Percentiles rank a stretch among this genome's conserved stretches.
Evolutionary conservation across 768 basidiomycete species (phyloP).

Genomic region (Trametes gibbosa): DNA sequence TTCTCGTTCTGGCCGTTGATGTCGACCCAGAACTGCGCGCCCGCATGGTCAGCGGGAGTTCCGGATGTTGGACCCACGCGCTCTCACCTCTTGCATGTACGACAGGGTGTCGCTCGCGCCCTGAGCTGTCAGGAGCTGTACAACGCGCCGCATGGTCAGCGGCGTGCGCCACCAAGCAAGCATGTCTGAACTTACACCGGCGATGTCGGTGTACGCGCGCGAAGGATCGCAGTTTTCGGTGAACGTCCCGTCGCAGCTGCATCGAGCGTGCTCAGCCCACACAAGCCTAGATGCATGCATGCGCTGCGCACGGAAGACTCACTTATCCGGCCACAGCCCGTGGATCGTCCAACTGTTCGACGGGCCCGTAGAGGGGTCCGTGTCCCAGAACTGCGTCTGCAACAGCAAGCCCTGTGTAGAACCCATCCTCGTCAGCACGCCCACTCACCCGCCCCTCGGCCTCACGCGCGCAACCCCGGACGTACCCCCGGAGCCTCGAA

Average conservation of each 20-base stretch:
- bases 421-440: neutral
- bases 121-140: conserved; percentile 53
- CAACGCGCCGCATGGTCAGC: neutral
- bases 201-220: conserved; percentile 45
- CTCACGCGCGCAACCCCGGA: conserved; percentile 37
- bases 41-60: conserved; percentile 25
- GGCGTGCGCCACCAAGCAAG: too few species aligned
- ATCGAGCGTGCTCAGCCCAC: conserved; percentile 1
- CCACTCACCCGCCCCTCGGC: neutral
- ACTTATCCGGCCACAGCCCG: conserved; percentile 70
- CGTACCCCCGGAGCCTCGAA: conserved; percentile 49
- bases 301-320: conserved; percentile 18
- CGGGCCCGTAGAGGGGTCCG: conserved; percentile 59
- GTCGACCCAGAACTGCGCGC: conserved; percentile 57
- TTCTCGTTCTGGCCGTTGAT: conserved; percentile 54
- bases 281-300: neutral
- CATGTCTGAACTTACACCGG: conserved; percentile 31
- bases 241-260: conserved; percentile 53
- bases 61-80: neutral
- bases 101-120: conserved; percentile 56
- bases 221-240: conserved; percentile 38
- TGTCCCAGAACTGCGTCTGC: conserved; percentile 77
- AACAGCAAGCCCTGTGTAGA: conserved; percentile 52
- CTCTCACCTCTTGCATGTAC: conserved; percentile 46
- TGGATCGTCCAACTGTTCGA: conserved; percentile 72